phyloP scores from a whole-genome alignment of 2,329 filamentous ascomycete genomes.

The Exophiala sp. region DNA sequence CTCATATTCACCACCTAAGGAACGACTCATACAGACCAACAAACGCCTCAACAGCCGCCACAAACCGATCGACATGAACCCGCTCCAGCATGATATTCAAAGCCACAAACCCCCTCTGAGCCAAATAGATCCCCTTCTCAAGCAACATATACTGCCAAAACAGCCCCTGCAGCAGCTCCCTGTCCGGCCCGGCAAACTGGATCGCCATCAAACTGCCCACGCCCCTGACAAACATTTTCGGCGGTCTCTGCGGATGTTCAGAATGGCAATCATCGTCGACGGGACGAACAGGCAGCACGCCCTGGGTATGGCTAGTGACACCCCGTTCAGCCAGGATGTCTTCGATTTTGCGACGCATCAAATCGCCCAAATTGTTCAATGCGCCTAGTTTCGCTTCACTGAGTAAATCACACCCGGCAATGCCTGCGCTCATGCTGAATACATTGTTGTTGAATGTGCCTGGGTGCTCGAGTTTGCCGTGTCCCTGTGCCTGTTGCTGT shows the following conservation, averaged over 20 bases:
- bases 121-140: slow-evolving; percentile 30
- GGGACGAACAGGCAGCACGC: slow-evolving; percentile 4
- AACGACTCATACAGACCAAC: slow-evolving; percentile 10
- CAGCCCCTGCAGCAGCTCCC: slow-evolving; percentile 24
- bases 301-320: slow-evolving; percentile 5
- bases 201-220: slow-evolving; percentile 32
- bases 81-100: slow-evolving; percentile 31
- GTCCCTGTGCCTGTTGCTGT: too few species aligned
- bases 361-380: slow-evolving; percentile 31
- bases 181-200: slow-evolving; percentile 28
- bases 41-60: slow-evolving; percentile 22
- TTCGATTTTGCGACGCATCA: slow-evolving; percentile 26
- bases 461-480: too few species aligned
- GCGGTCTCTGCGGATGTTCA: slow-evolving; percentile 16
- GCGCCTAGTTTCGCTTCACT: slow-evolving; percentile 21
- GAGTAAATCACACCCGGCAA: slow-evolving; percentile 33
- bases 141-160: slow-evolving; percentile 34
- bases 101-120: slow-evolving; percentile 32
- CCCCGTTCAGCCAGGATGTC: slow-evolving; percentile 22
- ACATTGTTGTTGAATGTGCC: slow-evolving; percentile 65
- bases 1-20: slow-evolving; percentile 21
- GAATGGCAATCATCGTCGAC: slow-evolving; percentile 13
- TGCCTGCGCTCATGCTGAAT: slow-evolving; percentile 53
- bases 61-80: slow-evolving; percentile 24
- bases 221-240: slow-evolving; percentile 32